phyloP scores from a whole-genome alignment of 2,329 filamentous ascomycete genomes.

The Trichoderma sp. region DNA sequence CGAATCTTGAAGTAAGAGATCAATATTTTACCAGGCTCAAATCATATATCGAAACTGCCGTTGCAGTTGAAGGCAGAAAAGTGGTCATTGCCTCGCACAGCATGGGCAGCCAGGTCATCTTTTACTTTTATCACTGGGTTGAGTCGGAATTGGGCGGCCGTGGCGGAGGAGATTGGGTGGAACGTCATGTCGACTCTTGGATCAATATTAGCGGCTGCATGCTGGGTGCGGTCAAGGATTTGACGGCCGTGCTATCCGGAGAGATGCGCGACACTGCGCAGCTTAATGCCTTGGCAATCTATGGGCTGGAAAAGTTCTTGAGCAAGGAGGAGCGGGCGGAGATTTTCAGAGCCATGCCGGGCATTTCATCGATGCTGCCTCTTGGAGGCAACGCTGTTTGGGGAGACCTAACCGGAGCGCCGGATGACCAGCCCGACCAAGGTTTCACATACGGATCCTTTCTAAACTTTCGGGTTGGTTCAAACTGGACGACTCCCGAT shows the following conservation, averaged over 20 bases:
- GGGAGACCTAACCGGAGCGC: constrained; percentile 84
- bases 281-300: constrained; percentile 92
- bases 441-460: constrained; percentile 74
- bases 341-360: constrained; percentile 95
- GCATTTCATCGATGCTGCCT: constrained; percentile 93
- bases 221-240: constrained; percentile 88
- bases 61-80: constrained; percentile 71
- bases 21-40: constrained; percentile 93
- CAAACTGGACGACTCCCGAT: constrained; percentile 61
- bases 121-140: constrained; percentile 80
- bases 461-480: constrained; percentile 72
- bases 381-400: constrained; percentile 93
- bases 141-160: constrained; percentile 73
- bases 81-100: constrained; percentile 87
- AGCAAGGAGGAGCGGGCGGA: constrained; percentile 87
- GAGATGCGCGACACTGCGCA: constrained; percentile 99
- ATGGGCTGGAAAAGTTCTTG: constrained; percentile 93
- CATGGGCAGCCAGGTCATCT: constrained; percentile 94
- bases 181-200: constrained; percentile 86
- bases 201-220: constrained; percentile 98
- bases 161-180: constrained; percentile 85
- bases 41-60: constrained; percentile 81
- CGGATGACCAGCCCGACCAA: constrained; percentile 77
- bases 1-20: constrained; percentile 84
- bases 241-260: constrained; percentile 86